phyloP scores from a whole-genome alignment of 108 stramenopile species.

The Seminavis robusta region DNA sequence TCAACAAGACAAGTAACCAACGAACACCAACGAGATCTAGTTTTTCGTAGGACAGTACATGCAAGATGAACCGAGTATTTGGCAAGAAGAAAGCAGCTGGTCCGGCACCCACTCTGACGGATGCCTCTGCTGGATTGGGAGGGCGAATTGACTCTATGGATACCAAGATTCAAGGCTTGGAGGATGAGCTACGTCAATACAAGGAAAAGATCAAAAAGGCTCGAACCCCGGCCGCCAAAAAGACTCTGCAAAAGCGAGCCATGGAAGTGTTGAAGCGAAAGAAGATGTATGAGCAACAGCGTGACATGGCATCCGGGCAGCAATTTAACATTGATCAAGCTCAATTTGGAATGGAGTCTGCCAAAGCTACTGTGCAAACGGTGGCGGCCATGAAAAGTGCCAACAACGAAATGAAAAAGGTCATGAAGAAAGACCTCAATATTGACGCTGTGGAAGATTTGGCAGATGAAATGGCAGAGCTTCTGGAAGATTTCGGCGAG shows the following conservation, averaged over 20 bases:
- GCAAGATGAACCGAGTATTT: slow-evolving; percentile 87
- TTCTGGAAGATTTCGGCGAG: slow-evolving; percentile 87
- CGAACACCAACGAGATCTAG: no score
- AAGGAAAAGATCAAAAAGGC: slow-evolving; percentile 87
- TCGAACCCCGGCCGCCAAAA: slow-evolving; percentile 66
- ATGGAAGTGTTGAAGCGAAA: slow-evolving; percentile 94
- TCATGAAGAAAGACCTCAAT: slow-evolving; percentile 87
- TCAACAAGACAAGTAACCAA: no score
- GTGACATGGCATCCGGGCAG: slow-evolving; percentile 92
- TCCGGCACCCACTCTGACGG: slow-evolving; percentile 70
- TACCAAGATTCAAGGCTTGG: slow-evolving; percentile 72
- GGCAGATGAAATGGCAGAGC: slow-evolving; percentile 90
- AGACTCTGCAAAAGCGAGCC: slow-evolving; percentile 82
- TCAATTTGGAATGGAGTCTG: slow-evolving; percentile 90
- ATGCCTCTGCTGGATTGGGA: slow-evolving; percentile 66
- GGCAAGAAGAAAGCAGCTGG: slow-evolving; percentile 80
- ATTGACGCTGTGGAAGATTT: slow-evolving; percentile 94
- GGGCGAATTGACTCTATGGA: slow-evolving; percentile 66
- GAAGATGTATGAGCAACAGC: slow-evolving; percentile 95
- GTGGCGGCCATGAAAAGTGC: slow-evolving; percentile 96
- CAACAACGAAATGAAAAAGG: slow-evolving; percentile 78
- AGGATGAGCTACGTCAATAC: slow-evolving; percentile 73
- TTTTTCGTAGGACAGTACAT: no score
- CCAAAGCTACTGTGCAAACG: slow-evolving; percentile 89
- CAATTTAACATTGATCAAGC: slow-evolving; percentile 98